phyloP scores from a whole-genome alignment of 1,284 basidiomycete genomes.

The Cutaneotrichosporon sp. region DNA sequence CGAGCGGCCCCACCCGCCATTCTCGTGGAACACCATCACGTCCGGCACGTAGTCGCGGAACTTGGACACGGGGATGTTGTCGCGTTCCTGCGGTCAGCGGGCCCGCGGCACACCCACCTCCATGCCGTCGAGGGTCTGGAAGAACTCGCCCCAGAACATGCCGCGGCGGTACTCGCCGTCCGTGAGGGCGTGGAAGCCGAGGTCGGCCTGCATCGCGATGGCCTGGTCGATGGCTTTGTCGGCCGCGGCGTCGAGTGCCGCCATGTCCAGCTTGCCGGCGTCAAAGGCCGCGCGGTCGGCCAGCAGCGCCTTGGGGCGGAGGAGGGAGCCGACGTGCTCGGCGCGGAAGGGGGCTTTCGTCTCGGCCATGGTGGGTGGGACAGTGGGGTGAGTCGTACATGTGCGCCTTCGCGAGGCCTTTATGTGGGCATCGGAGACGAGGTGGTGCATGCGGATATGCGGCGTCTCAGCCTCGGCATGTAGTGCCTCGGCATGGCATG shows the following conservation, averaged over 20 bases:
- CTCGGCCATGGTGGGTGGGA: neutral
- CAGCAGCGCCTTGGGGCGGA: constrained; percentile 44
- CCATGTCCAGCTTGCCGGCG: constrained; percentile 34
- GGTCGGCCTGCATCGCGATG: constrained; percentile 43
- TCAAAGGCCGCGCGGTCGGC: constrained; percentile 37
- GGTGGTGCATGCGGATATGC: too few species aligned
- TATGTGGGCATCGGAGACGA: neutral
- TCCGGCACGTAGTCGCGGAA: constrained; percentile 36
- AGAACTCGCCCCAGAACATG: constrained; percentile 59
- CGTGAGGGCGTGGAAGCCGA: constrained; percentile 47
- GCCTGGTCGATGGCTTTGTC: constrained; percentile 51
- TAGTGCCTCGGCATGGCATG: too few species aligned
- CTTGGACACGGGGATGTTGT: constrained; percentile 40
- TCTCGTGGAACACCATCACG: constrained; percentile 31
- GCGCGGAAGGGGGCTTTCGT: constrained; percentile 45
- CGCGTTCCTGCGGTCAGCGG: constrained; percentile 57
- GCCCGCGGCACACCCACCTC: too few species aligned
- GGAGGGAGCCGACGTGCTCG: constrained; percentile 51
- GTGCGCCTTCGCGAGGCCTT: too few species aligned
- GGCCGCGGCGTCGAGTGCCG: constrained; percentile 45
- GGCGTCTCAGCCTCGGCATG: too few species aligned
- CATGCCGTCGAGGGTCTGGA: constrained; percentile 67
- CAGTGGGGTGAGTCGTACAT: neutral
- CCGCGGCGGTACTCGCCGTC: constrained; percentile 53
- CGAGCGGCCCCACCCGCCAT: constrained; percentile 29